Evolutionary conservation across 805 yeast species (phyloP), one percentile per base, ranked within the genome.

Genomic region (Myxozyma kluyveri): DNA sequence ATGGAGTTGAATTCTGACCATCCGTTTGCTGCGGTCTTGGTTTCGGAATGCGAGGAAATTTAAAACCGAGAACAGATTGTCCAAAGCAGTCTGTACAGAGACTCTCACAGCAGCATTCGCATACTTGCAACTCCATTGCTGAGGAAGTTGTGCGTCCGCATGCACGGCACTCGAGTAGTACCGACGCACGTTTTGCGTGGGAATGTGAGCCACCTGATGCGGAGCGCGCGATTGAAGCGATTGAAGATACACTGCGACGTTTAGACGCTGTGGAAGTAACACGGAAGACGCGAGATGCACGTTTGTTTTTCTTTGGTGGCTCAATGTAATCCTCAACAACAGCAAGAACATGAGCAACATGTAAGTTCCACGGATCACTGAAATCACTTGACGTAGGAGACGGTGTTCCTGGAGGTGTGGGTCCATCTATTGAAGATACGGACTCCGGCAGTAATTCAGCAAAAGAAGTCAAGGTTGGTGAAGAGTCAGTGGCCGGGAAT

Each of bases 71-170:
- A 4, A 51, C 44, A 4, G 48, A 51, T 9, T 43, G 50, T 2
- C 55, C 55, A 37, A 46, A 51, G 41, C 55, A 51, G 2, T 46
- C 47, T 27, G 24, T 32, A 19, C 55, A 51, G 12, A 51, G n/a
- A 5, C 17, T 21, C 17, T 38, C 22, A 12, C 21, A 21, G 23
- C 55, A 51, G 33, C 55, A 51, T 9, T 45, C 37, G 21, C 55
- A 51, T 19, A 4, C 9, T 22, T 22, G 38, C 3, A 35, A 17
- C 19, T 19, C n/a, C 21, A 24, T 6, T 32, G 3, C 4, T 21
- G 19, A 7, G 26, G 10, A 7, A n/a, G 24, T 4, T 10, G 17
- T 2, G 3, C n/a, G 7, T 7, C 31, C 22, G 29, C 41, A 44
- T n/a, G 22, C 4, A 18, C 22, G 38, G 35, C 46, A 42, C 22